phyloP scores from a whole-genome alignment of 2,329 filamentous ascomycete species.

The Didymella pomorum region DNA sequence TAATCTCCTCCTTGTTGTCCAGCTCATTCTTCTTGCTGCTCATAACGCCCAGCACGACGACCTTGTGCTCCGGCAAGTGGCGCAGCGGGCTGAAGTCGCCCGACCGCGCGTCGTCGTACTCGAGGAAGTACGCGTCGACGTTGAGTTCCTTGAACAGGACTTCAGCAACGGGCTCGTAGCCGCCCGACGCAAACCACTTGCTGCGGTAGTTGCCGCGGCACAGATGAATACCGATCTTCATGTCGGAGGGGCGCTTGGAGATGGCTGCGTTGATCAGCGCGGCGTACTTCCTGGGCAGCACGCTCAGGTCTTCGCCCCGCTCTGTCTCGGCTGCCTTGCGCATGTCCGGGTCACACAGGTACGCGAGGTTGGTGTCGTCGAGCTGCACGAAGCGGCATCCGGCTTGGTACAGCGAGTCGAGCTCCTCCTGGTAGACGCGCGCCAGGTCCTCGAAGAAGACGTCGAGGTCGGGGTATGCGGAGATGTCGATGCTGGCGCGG shows the following conservation, averaged over 20 bases:
- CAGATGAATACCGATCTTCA: slow-evolving; percentile 65
- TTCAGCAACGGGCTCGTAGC: slow-evolving; percentile 66
- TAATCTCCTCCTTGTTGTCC: slow-evolving; percentile 57
- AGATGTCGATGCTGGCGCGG: slow-evolving; percentile 61
- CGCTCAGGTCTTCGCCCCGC: slow-evolving; percentile 60
- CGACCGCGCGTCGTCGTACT: slow-evolving; percentile 65
- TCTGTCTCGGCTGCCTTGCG: slow-evolving; percentile 59
- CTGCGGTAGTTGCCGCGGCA: slow-evolving; percentile 66
- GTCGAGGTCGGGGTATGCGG: slow-evolving; percentile 63
- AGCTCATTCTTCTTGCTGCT: slow-evolving; percentile 65
- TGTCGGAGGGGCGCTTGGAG: slow-evolving; percentile 60
- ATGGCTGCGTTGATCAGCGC: slow-evolving; percentile 64
- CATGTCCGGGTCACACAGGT: slow-evolving; percentile 66
- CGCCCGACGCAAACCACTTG: slow-evolving; percentile 66
- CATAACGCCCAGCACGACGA: slow-evolving; percentile 65
- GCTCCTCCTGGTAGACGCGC: slow-evolving; percentile 63
- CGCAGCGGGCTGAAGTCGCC: slow-evolving; percentile 65
- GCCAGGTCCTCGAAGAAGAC: slow-evolving; percentile 65
- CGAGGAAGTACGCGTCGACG: slow-evolving; percentile 67
- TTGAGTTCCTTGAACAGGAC: slow-evolving; percentile 65
- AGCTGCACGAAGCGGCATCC: slow-evolving; percentile 66
- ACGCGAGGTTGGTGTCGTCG: slow-evolving; percentile 68
- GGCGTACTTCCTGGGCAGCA: slow-evolving; percentile 62
- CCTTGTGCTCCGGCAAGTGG: slow-evolving; percentile 63
- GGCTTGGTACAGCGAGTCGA: slow-evolving; percentile 61